Evolutionary conservation across 2,329 filamentous ascomycete species (phyloP).

Genomic region (Cladorrhinum sp.): DNA sequence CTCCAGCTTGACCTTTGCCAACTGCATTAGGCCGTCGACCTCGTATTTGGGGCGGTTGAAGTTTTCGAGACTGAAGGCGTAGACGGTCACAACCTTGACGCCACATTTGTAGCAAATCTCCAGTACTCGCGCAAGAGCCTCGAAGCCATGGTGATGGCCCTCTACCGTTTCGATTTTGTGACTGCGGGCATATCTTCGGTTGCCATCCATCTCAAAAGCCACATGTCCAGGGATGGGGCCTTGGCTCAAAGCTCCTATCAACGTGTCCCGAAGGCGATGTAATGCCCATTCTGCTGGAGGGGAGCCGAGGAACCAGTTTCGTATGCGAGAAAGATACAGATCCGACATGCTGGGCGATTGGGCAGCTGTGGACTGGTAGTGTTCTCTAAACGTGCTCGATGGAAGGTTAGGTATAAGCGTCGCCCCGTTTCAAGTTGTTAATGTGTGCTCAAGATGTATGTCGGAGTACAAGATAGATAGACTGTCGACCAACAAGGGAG

Average conservation of each 20-base stretch:
- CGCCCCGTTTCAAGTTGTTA: neutral
- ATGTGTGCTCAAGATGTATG: neutral
- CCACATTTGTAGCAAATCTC: slow-evolving; percentile 98
- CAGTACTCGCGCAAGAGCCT: slow-evolving; percentile 77
- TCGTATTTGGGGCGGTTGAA: slow-evolving; percentile 97
- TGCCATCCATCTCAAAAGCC: slow-evolving; percentile 99
- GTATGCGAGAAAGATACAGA: slow-evolving; percentile 47
- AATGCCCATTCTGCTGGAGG: slow-evolving; percentile 91
- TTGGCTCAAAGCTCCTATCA: slow-evolving; percentile 85
- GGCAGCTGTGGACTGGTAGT: neutral
- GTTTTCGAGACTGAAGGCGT: slow-evolving; percentile 98
- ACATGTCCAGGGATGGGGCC: slow-evolving; percentile 92
- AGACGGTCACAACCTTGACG: slow-evolving; percentile 94
- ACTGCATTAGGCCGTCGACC: slow-evolving; percentile 94
- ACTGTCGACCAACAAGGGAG: neutral
- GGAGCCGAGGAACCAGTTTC: slow-evolving; percentile 76
- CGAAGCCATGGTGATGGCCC: slow-evolving; percentile 92
- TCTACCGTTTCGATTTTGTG: slow-evolving; percentile 96
- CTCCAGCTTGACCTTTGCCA: slow-evolving; percentile 91
- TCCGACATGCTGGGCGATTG: slow-evolving; percentile 47
- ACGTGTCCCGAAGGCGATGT: slow-evolving; percentile 71
- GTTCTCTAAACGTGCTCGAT: neutral
- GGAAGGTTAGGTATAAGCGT: no score
- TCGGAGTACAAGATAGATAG: neutral
- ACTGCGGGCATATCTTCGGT: slow-evolving; percentile 83